A percentile compares a stretch with the other conserved stretches of the same genome.
Conservation (phyloP, 768 basidiomycete species). For the Scleroderma bovista region DNA sequence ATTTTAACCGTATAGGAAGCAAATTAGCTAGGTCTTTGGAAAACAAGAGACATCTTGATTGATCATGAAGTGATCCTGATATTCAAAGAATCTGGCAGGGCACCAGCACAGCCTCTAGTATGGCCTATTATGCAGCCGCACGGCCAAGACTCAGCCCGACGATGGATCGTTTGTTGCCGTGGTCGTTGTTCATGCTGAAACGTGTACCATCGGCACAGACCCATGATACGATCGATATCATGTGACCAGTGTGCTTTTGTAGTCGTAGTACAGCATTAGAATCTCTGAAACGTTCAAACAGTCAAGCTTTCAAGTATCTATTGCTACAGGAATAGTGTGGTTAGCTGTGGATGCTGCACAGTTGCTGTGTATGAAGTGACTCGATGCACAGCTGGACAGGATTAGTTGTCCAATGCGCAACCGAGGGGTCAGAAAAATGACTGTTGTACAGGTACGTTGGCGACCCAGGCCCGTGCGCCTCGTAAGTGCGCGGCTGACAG, state of each 20-base stretch:
- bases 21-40: too few relatives aligned
- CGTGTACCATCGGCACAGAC: not conserved
- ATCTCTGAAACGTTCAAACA: not conserved
- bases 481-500: not conserved
- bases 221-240: not conserved
- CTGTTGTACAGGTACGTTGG: not conserved
- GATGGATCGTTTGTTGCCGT: conserved; percentile 22
- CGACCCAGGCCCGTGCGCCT: not conserved
- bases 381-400: not conserved
- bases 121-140: conserved; percentile 3
- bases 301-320: not conserved
- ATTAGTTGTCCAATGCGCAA: not conserved
- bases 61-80: too few relatives aligned
- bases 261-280: too few relatives aligned
- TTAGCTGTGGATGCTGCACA: conserved; percentile 3
- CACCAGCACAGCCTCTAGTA: not conserved
- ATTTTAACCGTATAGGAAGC: too few relatives aligned
- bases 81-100: not conserved
- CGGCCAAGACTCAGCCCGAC: conserved; percentile 13
- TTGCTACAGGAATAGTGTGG: not conserved
- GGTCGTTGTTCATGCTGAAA: conserved; percentile 7
- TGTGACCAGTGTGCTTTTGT: not conserved
- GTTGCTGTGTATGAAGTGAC: conserved; percentile 10
- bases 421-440: not conserved
- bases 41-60: too few relatives aligned